Evolutionary conservation across 345 rosid species (phyloP).

Genomic region (Eucalyptus paniculata): DNA sequence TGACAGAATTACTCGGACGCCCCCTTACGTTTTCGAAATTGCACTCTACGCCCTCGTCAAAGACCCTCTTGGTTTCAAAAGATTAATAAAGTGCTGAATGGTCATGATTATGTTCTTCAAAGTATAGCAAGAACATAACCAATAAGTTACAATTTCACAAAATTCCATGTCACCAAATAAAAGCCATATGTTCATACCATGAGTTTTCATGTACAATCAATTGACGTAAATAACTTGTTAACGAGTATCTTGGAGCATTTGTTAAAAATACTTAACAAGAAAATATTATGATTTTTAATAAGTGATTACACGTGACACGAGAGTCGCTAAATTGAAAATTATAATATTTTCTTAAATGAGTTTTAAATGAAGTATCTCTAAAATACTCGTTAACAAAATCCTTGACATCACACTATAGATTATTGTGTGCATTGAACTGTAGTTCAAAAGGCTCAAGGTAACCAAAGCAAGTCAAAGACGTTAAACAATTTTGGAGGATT

Average conservation of each 20-base stretch:
- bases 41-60: neutral
- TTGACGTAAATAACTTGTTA: fast-evolving
- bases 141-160: neutral
- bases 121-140: neutral
- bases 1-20: neutral
- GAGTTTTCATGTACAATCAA: neutral
- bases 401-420: neutral
- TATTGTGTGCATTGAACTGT: fast-evolving
- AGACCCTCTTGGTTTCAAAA: neutral
- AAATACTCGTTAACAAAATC: neutral
- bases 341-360: fast-evolving
- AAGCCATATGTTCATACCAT: neutral
- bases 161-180: neutral
- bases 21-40: neutral
- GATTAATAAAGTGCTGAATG: neutral
- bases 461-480: neutral
- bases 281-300: neutral
- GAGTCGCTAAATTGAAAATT: neutral
- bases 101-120: neutral
- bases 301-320: neutral
- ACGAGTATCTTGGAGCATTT: fast-evolving
- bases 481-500: fast-evolving
- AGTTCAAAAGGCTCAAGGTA: neutral
- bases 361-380: neutral
- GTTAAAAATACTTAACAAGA: neutral